phyloP scores from a whole-genome alignment of 345 rosid genomes.

The Balakata baccata region DNA sequence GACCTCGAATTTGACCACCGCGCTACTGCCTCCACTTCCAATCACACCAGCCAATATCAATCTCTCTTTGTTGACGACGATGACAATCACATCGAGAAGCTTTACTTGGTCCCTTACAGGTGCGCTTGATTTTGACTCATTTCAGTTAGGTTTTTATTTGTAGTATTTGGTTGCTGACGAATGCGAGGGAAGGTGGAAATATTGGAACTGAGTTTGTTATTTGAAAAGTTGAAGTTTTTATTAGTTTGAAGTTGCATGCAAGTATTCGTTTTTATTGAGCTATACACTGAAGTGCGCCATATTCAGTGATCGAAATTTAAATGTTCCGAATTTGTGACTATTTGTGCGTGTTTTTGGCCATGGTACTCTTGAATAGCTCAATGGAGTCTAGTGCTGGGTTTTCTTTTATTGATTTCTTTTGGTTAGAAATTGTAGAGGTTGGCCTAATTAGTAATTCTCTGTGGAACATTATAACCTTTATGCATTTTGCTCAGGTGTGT shows the following conservation, averaged over 20 bases:
- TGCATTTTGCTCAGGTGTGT: background rate
- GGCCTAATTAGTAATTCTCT: no score
- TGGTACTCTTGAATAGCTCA: background rate
- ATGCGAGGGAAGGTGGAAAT: no score
- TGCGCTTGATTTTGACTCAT: background rate
- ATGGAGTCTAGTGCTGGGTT: background rate
- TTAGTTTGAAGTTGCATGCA: background rate
- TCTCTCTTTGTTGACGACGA: conserved; percentile 8
- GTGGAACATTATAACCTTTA: no score
- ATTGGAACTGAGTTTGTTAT: background rate
- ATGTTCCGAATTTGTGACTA: background rate
- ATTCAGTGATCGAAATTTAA: no score
- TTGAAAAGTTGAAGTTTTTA: background rate
- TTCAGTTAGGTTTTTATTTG: background rate
- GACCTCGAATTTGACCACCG: conserved; percentile 7
- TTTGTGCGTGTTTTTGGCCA: background rate
- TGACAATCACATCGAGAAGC: conserved; percentile 10
- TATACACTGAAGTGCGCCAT: no score
- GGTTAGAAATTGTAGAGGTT: background rate
- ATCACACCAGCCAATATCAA: background rate
- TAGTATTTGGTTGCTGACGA: no score
- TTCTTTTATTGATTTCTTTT: background rate
- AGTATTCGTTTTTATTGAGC: no score
- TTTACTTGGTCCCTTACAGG: conserved; percentile 25
- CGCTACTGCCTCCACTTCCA: background rate